Evolutionary conservation across 2,329 filamentous ascomycete genomes (phyloP).

Genomic region (Chalaropsis thielavioides): DNA sequence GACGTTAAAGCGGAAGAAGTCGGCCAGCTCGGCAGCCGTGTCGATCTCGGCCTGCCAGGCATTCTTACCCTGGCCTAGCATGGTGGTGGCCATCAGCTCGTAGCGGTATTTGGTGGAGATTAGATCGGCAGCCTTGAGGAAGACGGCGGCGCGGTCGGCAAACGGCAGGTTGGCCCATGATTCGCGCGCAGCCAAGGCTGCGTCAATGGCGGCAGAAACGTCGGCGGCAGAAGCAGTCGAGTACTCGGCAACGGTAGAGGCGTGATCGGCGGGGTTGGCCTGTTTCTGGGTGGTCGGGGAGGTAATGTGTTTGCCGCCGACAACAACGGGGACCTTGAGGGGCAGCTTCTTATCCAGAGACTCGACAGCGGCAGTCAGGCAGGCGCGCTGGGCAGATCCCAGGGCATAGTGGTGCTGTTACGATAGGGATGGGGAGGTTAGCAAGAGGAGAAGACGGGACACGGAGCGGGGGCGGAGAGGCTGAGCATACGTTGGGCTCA

Average conservation of each 20-base stretch:
- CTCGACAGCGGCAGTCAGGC: constrained; percentile 59
- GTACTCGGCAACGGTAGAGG: constrained; percentile 63
- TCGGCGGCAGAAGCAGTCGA: constrained; percentile 65
- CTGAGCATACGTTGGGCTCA: constrained; percentile 76
- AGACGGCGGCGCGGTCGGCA: constrained; percentile 78
- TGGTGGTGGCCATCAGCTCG: constrained; percentile 89
- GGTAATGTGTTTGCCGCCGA: constrained; percentile 59
- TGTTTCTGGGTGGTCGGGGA: constrained; percentile 54
- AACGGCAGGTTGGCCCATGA: constrained; percentile 81
- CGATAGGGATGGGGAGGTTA: neutral
- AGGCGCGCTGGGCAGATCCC: constrained; percentile 63
- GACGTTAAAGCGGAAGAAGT: constrained; percentile 91
- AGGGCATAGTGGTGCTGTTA: constrained; percentile 74
- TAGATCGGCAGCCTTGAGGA: constrained; percentile 89
- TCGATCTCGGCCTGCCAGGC: constrained; percentile 99
- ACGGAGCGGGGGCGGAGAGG: neutral
- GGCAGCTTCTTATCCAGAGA: constrained; percentile 53
- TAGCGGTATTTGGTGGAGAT: constrained; percentile 88
- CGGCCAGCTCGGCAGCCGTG: constrained; percentile 76
- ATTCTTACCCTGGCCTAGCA: constrained; percentile 95
- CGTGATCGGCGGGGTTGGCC: constrained; percentile 69
- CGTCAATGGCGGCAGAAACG: constrained; percentile 64
- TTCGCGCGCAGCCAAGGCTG: constrained; percentile 71
- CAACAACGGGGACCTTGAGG: constrained; percentile 65
- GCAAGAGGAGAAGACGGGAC: neutral